These are phyloP conservation scores for Tetrapisispora pingtungensis DNA, from an alignment of 805 yeast species.

Conservation along the genomic window DNA sequence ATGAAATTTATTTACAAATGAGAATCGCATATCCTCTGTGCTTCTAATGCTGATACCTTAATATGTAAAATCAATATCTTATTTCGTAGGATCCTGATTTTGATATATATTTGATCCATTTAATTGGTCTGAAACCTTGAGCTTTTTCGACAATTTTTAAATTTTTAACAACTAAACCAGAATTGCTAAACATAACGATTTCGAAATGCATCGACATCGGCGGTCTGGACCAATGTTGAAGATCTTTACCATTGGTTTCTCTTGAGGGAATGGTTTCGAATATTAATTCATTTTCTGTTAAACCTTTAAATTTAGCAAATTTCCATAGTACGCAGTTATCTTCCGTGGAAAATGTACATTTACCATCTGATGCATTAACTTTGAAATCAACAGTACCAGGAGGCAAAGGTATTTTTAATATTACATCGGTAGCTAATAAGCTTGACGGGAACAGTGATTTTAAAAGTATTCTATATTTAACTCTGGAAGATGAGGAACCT, in stretches of 20 bases:
- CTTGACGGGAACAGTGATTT: slow-evolving; percentile 53
- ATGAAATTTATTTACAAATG: too few relatives aligned
- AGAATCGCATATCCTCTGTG: too few relatives aligned
- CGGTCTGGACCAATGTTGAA: slow-evolving; percentile 54
- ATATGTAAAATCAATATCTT: slow-evolving; percentile 43
- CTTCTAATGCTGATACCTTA: not conserved
- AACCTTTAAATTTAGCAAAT: slow-evolving; percentile 57
- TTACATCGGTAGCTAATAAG: slow-evolving; percentile 52
- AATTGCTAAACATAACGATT: slow-evolving; percentile 63
- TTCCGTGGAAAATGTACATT: slow-evolving; percentile 56
- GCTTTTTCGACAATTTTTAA: slow-evolving; percentile 52
- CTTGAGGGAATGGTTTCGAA: slow-evolving; percentile 39
- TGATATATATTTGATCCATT: slow-evolving; percentile 78
- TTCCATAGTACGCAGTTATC: slow-evolving; percentile 62
- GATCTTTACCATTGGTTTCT: slow-evolving; percentile 6
- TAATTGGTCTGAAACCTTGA: slow-evolving; percentile 55
- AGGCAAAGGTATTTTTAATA: slow-evolving; percentile 61
- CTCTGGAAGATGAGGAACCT: slow-evolving; percentile 32
- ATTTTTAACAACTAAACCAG: slow-evolving; percentile 67
- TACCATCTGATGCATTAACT: slow-evolving; percentile 46
- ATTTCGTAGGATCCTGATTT: slow-evolving; percentile 76
- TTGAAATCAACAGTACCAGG: slow-evolving; percentile 42
- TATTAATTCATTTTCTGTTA: slow-evolving; percentile 49
- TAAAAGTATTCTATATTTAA: slow-evolving; percentile 51
- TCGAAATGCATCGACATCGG: slow-evolving; percentile 64